Base-by-base conservation (phyloP, 345 rosid species). In the Gossypium rotundifolium region DNA sequence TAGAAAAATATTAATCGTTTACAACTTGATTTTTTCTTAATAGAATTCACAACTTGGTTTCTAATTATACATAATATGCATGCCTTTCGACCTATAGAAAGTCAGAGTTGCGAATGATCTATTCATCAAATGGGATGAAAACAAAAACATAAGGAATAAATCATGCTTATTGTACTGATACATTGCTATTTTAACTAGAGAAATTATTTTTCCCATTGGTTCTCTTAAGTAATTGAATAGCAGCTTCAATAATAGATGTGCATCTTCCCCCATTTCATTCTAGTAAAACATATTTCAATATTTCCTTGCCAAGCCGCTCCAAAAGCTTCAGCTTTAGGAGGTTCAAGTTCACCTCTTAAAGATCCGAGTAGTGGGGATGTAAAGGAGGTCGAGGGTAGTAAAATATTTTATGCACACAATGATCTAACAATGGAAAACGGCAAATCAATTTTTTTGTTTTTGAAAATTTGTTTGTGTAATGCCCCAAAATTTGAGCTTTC, bases 201-300 rank as follows among this genome's bases (percentile, higher is more conserved):
- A 93, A 93, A 74, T 87, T 91, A 73, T 83, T 87, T 53, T 14
- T 17, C 92, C 90, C 25, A 82, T 89, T 5, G 97, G 97, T 75
- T 91, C 97, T 76, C 85, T 82, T 83, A 94, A 81, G 82, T 94
- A 91, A 81, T 77, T 88, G 55, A 94, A 88, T 80, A 61, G 96
- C 98, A 80, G 93, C 91, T 83, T 94, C 98, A 33, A 33, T 33
- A 70, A 88, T 82, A 25, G 98, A 89, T 33, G 7, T 23, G 85
- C 88, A 82, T 94, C 96, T 81, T 91, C 97, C 29, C 96, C 97
- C 88, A 86, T 90, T 53, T 93, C 97, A 84, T 89, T 93, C 97
- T 96, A 93, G 65, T 87, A 91, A 74, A 89, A 89, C 8, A 85
- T 82, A 79, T 87, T 89, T 38, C 88, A 90, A 63, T 89, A 89